phyloP scores from a whole-genome alignment of 192 early-diverging fungal genomes.

The Backusella mclennaniae region DNA sequence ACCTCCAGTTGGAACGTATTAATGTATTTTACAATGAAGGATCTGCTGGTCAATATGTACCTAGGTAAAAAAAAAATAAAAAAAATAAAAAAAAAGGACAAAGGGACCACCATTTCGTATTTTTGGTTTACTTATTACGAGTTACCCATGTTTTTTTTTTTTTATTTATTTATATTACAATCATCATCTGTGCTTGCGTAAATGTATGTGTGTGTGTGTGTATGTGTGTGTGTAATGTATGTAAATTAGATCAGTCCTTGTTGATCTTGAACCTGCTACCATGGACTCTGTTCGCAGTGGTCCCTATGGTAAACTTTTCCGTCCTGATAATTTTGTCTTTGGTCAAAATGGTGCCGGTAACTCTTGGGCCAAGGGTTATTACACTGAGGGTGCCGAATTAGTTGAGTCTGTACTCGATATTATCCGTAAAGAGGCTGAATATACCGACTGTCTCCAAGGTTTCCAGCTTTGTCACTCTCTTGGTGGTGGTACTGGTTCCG shows the following conservation, averaged over 20 bases:
- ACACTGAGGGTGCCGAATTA: conserved; percentile 76
- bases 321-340: conserved; percentile 71
- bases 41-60: conserved; percentile 63
- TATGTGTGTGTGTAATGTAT: not conserved
- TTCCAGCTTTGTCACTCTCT: conserved; percentile 76
- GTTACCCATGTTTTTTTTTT: not conserved
- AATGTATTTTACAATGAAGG: conserved; percentile 86
- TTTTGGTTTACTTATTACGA: not conserved
- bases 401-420: conserved; percentile 64
- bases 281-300: conserved; percentile 60
- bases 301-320: conserved; percentile 58
- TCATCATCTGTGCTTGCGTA: not conserved
- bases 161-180: not conserved
- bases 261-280: conserved; percentile 81
- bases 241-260: conserved; percentile 50
- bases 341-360: conserved; percentile 83
- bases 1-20: conserved; percentile 75
- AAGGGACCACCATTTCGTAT: not conserved
- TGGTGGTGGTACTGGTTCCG: conserved; percentile 72
- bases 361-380: conserved; percentile 91
- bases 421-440: conserved; percentile 66
- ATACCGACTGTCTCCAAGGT: conserved; percentile 66
- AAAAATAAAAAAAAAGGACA: not conserved
- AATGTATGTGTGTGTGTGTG: not conserved
- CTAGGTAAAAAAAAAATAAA: conserved; percentile 40